Evolutionary conservation across 2,329 filamentous ascomycete species (phyloP).

Genomic region (Aspergillus sp.): DNA sequence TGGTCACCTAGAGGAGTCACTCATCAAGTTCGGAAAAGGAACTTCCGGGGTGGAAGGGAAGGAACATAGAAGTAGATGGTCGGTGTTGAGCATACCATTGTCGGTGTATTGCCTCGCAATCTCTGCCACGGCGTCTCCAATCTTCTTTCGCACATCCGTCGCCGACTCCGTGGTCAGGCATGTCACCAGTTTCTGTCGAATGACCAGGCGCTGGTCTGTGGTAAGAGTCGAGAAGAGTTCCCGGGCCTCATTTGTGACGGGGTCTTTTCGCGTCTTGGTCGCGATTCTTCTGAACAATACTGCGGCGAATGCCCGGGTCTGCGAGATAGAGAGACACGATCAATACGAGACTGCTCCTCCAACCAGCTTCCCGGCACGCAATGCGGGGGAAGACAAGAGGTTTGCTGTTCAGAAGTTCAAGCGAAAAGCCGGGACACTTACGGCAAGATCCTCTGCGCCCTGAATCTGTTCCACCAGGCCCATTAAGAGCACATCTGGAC

Average conservation of each 20-base stretch:
- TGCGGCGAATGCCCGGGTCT: slow-evolving; percentile 88
- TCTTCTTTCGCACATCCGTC: slow-evolving; percentile 81
- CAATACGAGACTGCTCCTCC: neutral
- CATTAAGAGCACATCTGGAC: slow-evolving; percentile 88
- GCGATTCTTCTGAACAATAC: slow-evolving; percentile 94
- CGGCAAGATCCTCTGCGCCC: slow-evolving; percentile 69
- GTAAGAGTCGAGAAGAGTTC: slow-evolving; percentile 84
- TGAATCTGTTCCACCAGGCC: slow-evolving; percentile 90
- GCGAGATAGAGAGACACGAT: neutral
- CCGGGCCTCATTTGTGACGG: slow-evolving; percentile 64
- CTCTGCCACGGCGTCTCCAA: slow-evolving; percentile 96
- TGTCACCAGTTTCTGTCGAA: slow-evolving; percentile 80
- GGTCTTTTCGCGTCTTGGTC: slow-evolving; percentile 78
- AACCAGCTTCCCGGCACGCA: neutral
- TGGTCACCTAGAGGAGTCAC: slow-evolving; percentile 61
- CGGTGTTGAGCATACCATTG: slow-evolving; percentile 62
- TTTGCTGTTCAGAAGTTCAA: neutral
- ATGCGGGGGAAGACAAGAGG: neutral
- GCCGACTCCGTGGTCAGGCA: slow-evolving; percentile 71
- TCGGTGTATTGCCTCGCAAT: slow-evolving; percentile 93
- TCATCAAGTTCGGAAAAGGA: slow-evolving; percentile 1
- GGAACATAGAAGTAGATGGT: neutral
- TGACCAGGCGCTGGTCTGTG: slow-evolving; percentile 70
- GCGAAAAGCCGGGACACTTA: slow-evolving; percentile 46
- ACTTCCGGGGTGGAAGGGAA: slow-evolving; percentile 1